These are phyloP conservation scores for Filobasidium floriforme DNA, from an alignment of 768 basidiomycete genomes.

Conservation along the genomic window DNA sequence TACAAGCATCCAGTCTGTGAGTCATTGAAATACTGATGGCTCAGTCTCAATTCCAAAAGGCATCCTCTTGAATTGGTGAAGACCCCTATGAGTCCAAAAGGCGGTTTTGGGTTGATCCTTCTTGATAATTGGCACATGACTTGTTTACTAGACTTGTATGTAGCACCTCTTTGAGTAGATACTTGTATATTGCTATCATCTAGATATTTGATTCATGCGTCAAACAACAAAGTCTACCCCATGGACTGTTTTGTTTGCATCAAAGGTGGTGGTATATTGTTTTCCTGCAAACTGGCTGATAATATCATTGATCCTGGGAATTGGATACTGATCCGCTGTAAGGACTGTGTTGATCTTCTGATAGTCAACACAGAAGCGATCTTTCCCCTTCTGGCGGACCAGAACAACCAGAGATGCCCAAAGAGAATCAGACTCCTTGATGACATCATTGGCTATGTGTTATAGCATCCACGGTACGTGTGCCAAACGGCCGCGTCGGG, in stretches of 20 bases:
- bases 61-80: not conserved
- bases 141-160: too few relatives aligned
- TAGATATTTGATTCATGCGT: too few relatives aligned
- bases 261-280: conserved; percentile 17
- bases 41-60: conserved; percentile 17
- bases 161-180: too few relatives aligned
- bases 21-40: conserved; percentile 13
- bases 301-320: too few relatives aligned
- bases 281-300: too few relatives aligned
- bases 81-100: conserved; percentile 14
- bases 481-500: too few relatives aligned
- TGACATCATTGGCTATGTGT: conserved; percentile 18
- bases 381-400: conserved; percentile 21
- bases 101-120: conserved; percentile 15
- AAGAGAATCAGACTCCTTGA: conserved; percentile 21
- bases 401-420: conserved; percentile 18
- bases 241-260: conserved; percentile 17
- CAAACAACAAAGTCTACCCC: too few relatives aligned
- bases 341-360: conserved; percentile 19
- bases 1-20: conserved; percentile 19
- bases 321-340: conserved; percentile 19
- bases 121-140: too few relatives aligned
- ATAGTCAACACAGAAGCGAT: conserved; percentile 21
- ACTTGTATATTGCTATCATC: too few relatives aligned
- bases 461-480: too few relatives aligned